phyloP scores from a whole-genome alignment of 768 basidiomycete species.

The Pleurotus sapidus region DNA sequence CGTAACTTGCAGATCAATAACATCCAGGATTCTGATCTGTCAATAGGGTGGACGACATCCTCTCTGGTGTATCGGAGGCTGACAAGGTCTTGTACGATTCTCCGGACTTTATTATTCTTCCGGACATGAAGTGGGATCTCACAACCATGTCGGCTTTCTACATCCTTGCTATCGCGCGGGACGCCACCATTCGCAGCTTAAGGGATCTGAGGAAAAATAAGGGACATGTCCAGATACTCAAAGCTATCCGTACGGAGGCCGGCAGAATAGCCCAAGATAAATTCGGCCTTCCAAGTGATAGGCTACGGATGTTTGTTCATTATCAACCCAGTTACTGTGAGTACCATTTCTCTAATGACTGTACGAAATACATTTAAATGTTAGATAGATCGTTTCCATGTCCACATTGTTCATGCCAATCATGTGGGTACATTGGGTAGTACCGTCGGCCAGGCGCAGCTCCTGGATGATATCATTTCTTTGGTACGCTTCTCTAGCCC shows the following conservation, averaged over 20 bases:
- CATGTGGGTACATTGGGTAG: constrained; percentile 67
- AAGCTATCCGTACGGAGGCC: constrained; percentile 58
- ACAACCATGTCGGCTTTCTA: constrained; percentile 76
- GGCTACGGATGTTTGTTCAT: constrained; percentile 81
- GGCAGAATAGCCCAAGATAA: constrained; percentile 47
- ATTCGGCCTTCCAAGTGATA: constrained; percentile 64
- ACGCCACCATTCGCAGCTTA: constrained; percentile 61
- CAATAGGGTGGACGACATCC: constrained; percentile 80
- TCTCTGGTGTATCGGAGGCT: constrained; percentile 72
- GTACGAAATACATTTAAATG: too few species aligned
- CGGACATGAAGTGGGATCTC: constrained; percentile 98
- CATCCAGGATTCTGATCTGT: neutral
- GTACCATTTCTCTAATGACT: constrained; percentile 21
- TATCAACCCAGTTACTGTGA: constrained; percentile 96
- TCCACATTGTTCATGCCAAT: constrained; percentile 84
- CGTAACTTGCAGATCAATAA: neutral
- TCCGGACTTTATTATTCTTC: constrained; percentile 73
- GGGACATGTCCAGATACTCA: constrained; percentile 64
- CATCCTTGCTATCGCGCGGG: constrained; percentile 73
- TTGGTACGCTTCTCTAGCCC: constrained; percentile 45
- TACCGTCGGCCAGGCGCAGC: constrained; percentile 87
- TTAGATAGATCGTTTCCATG: constrained; percentile 83
- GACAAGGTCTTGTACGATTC: constrained; percentile 68
- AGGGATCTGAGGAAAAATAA: constrained; percentile 60
- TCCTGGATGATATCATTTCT: constrained; percentile 89